Evolutionary conservation across 179 eudicot species (phyloP).

Genomic region (Heliamphora pulchella): DNA sequence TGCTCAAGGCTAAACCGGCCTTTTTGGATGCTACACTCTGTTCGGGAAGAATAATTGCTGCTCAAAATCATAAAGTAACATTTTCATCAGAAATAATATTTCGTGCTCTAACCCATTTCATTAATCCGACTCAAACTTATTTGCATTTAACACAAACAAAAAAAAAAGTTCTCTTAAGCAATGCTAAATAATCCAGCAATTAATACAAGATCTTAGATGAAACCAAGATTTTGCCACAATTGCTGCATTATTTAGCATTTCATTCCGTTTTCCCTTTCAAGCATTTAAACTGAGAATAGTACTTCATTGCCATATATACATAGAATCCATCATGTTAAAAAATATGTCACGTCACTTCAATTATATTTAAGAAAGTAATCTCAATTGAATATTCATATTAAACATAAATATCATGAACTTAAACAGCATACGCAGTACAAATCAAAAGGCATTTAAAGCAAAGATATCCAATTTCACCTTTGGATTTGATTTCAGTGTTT

Average conservation of each 20-base stretch:
- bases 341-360: not conserved
- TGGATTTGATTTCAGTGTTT: slow-evolving; percentile 72
- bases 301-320: not conserved
- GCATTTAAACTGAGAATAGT: not conserved
- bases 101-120: not conserved
- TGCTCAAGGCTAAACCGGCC: slow-evolving; percentile 76
- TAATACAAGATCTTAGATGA: too few species aligned
- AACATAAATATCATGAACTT: not conserved
- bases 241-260: not conserved
- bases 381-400: not conserved
- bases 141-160: too few species aligned
- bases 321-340: not conserved
- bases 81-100: not conserved
- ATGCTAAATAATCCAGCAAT: too few species aligned
- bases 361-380: not conserved
- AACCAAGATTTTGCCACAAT: too few species aligned
- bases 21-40: slow-evolving; percentile 89
- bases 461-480: slow-evolving; percentile 33
- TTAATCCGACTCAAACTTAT: not conserved
- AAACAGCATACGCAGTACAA: not conserved
- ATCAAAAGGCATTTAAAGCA: not conserved
- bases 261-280: not conserved
- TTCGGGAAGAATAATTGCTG: slow-evolving; percentile 86
- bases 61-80: slow-evolving; percentile 17
- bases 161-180: too few species aligned